Conservation (phyloP, 148 eudicot species). For the Diospyros kaki region DNA sequence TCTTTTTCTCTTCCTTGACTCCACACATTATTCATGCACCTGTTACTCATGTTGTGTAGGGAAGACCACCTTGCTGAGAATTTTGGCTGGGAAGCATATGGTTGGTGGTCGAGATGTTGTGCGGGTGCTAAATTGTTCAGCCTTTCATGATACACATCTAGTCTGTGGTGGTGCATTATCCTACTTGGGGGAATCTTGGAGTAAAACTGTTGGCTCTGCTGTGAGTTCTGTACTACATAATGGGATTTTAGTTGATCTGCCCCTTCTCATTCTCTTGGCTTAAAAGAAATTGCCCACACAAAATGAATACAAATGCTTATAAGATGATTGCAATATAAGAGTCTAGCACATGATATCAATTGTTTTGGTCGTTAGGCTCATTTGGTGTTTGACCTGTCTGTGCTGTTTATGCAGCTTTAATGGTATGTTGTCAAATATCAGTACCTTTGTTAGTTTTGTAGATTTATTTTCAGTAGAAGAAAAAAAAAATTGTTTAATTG, state of each 20-base stretch:
- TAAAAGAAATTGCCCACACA: background rate
- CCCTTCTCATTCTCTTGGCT: background rate
- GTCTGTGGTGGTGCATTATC: conserved; percentile 94
- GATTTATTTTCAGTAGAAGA: background rate
- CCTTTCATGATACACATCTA: conserved; percentile 89
- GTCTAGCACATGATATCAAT: background rate
- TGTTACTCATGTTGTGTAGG: conserved; percentile 33
- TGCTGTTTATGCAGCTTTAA: background rate
- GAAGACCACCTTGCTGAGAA: conserved; percentile 89
- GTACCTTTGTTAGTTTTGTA: background rate
- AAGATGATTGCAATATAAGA: background rate
- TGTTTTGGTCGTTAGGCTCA: background rate
- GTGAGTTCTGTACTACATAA: conserved; percentile 40
- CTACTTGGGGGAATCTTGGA: conserved; percentile 94
- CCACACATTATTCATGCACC: background rate
- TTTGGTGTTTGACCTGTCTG: background rate
- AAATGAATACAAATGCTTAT: background rate
- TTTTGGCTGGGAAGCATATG: conserved; percentile 97
- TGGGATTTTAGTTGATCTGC: background rate
- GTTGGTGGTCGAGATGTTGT: conserved; percentile 97
- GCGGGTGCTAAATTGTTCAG: conserved; percentile 75
- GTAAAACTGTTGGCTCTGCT: conserved; percentile 72
- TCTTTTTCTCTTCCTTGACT: conserved; percentile 4
- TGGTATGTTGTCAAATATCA: background rate
- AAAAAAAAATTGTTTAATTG: background rate